Evolutionary conservation across 2,329 filamentous ascomycete genomes (phyloP), one percentile per base, ranked within the genome.

Genomic region (Neurospora sp.): DNA sequence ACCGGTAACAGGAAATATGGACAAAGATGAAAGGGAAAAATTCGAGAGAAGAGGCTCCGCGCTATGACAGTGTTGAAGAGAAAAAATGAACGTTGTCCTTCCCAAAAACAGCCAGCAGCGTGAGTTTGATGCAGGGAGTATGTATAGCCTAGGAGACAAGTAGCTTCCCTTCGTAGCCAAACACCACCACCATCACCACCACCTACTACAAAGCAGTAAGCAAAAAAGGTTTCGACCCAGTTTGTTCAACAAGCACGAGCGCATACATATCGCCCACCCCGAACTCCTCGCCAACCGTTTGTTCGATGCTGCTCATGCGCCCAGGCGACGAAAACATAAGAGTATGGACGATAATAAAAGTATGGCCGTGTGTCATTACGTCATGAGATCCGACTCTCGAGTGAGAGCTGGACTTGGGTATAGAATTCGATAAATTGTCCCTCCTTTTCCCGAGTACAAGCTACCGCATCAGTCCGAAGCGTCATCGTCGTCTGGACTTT

Each of bases 401-500:
- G 8, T 17, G 28, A 36, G 28, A 62, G 28, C 12, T 62, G 52
- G 8, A 62, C 23, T 52, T 36, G 52, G 52, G 17, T 78, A 62
- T 62, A 62, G 52, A 62, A 36, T 36, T 36, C 28, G 52, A 62
- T 17, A 17, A 33, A 62, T 62, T 33, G 52, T 33, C 17, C 12
- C 23, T 62, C 28, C 52, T 62, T 62, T 17, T 57, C 12, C 15
- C 3, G 12, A 62, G 23, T 62, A 62, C 52, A 62, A 28, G 52
- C 8, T 62, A 62, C 52, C 52, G 6, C 52, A 36, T 62, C 15
- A 62, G 15, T 62, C 52, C 15, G 52, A 62, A 17, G 23, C 77
- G 12, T 79, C 79, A 1, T 80, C 79, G 4, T 82, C 81, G n/a
- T 82, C 80, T 19, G 80, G 79, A 41, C 79, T 82, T 69, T 80